phyloP scores from a whole-genome alignment of 1,284 basidiomycete genomes.

The Tylopilus sp. region DNA sequence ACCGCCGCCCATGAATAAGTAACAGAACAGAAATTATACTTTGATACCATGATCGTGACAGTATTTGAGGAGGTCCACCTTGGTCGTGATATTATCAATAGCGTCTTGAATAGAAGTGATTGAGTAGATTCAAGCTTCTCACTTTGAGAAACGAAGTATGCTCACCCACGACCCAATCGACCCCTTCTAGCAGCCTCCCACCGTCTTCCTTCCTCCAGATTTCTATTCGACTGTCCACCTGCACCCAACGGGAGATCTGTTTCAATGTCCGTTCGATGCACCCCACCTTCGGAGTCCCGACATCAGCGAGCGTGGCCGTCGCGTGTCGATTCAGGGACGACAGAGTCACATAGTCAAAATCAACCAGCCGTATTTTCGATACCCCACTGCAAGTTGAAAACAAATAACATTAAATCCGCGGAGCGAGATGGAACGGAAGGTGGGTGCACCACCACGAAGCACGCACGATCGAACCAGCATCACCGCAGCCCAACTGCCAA shows the following conservation, averaged over 20 bases:
- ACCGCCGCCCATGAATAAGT: constrained; percentile 1
- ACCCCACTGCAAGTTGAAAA: constrained; percentile 65
- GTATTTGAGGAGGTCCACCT: constrained; percentile 89
- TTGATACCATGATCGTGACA: constrained; percentile 84
- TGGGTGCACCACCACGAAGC: not conserved
- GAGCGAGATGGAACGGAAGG: not conserved
- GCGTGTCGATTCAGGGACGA: constrained; percentile 96
- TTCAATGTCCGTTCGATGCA: constrained; percentile 81
- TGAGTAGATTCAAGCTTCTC: constrained; percentile 22
- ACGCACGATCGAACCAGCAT: constrained; percentile 92
- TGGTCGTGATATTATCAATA: constrained; percentile 97
- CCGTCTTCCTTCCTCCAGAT: constrained; percentile 87
- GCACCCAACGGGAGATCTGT: constrained; percentile 76
- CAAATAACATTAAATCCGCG: constrained; percentile 4
- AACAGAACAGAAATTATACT: constrained; percentile 49
- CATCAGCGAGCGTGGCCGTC: constrained; percentile 90
- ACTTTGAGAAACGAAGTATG: constrained; percentile 20
- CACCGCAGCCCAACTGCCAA: constrained; percentile 95
- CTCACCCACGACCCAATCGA: constrained; percentile 91
- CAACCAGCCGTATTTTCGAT: constrained; percentile 78
- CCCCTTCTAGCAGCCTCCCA: constrained; percentile 78
- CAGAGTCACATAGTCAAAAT: constrained; percentile 95
- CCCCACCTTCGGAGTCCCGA: constrained; percentile 95
- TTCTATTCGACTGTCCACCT: constrained; percentile 86
- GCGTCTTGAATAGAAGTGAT: constrained; percentile 67